A percentile compares a stretch with the other conserved stretches of the same genome.
Conservation (phyloP, 75 land plant species). For the Gnetum montanum region DNA sequence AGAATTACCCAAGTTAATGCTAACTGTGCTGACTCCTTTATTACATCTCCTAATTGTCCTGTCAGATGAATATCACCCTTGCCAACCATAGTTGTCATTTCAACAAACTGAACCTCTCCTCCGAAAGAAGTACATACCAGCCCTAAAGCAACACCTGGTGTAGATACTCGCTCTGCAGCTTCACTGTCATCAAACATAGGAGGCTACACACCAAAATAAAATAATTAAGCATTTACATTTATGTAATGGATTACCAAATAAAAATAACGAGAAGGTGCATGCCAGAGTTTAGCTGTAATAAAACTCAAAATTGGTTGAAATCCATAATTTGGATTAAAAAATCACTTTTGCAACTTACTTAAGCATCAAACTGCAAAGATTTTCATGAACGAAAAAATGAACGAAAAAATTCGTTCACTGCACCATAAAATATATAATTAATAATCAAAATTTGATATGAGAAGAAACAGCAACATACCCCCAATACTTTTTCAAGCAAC, state of each 20-base stretch:
- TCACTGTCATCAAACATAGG: constrained; percentile 93
- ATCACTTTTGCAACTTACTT: no score
- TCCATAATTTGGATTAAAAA: no score
- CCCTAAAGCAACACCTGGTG: constrained; percentile 89
- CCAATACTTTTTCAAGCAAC: constrained; percentile 80
- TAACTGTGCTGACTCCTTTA: constrained; percentile 98
- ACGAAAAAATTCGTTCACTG: no score
- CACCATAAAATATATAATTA: no score
- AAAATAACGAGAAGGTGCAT: no score
- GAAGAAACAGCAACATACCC: constrained; percentile 65
- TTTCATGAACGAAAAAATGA: no score
- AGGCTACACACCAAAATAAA: constrained; percentile 59
- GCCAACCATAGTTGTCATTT: constrained; percentile 82
- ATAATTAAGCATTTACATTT: not conserved
- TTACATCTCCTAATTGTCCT: constrained; percentile 98
- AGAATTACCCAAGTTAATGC: constrained; percentile 87
- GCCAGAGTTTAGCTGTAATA: no score
- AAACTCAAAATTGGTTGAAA: no score
- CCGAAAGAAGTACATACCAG: constrained; percentile 95
- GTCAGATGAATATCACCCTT: constrained; percentile 94
- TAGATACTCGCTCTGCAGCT: constrained; percentile 77
- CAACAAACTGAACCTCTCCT: constrained; percentile 95
- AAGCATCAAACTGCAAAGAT: no score
- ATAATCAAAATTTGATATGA: no score
- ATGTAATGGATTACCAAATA: not conserved